Conservation (phyloP, 208 protist genomes). For the Trichomonas tenax region DNA sequence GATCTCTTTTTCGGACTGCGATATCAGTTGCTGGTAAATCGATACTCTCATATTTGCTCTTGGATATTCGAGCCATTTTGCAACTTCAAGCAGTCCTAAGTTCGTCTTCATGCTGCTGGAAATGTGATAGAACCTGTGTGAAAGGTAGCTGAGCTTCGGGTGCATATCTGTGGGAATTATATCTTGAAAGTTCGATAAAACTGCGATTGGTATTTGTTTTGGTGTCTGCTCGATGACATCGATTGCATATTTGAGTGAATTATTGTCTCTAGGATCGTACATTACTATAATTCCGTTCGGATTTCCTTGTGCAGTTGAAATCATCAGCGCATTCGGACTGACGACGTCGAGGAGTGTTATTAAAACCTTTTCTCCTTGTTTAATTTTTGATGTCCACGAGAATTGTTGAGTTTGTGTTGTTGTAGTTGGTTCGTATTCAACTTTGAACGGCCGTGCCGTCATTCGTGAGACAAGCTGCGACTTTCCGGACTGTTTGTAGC, state of each 20-base stretch:
- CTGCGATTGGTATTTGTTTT: background rate
- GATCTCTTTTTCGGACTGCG: background rate
- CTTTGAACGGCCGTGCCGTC: background rate
- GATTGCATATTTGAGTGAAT: background rate
- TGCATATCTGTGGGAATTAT: constrained; percentile 3
- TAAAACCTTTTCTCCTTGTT: background rate
- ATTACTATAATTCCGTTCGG: background rate
- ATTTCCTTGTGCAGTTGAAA: background rate
- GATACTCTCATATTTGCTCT: background rate
- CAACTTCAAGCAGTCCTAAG: background rate
- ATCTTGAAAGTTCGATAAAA: constrained; percentile 14
- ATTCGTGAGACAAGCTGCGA: background rate
- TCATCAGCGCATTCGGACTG: background rate
- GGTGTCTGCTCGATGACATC: background rate
- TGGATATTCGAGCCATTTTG: background rate
- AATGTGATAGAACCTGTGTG: background rate
- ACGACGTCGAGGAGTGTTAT: background rate
- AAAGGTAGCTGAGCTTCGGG: background rate
- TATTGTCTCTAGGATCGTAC: background rate
- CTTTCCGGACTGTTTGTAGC: background rate
- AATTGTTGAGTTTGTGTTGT: background rate
- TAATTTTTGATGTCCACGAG: background rate
- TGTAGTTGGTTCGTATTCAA: background rate
- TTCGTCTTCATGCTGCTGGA: background rate
- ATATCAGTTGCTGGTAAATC: background rate